These are phyloP conservation scores for Aureobasidium pullulans DNA, from an alignment of 2,329 filamentous ascomycete genomes.

Conservation along the genomic window DNA sequence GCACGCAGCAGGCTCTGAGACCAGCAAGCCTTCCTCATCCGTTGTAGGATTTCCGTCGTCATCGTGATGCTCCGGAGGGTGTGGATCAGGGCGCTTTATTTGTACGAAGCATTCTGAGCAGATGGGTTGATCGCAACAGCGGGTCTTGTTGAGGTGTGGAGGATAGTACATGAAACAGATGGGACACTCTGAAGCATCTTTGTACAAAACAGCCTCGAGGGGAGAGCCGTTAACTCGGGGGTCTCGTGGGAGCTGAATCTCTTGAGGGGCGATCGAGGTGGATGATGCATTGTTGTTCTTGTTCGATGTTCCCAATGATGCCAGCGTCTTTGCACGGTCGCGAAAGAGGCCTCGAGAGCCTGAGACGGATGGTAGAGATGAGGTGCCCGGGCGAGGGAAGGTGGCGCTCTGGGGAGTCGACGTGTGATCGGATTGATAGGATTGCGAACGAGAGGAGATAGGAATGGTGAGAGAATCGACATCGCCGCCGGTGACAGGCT, in stretches of 20 bases:
- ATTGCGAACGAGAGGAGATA: constrained; percentile 68
- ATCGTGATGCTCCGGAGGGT: constrained; percentile 70
- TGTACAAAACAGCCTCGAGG: constrained; percentile 88
- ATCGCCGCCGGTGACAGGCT: constrained; percentile 52
- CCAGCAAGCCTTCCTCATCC: constrained; percentile 56
- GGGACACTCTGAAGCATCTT: constrained; percentile 81
- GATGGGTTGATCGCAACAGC: constrained; percentile 92
- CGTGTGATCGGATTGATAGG: constrained; percentile 61
- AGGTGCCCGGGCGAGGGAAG: constrained; percentile 55
- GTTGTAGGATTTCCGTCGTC: constrained; percentile 29
- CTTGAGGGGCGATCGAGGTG: constrained; percentile 64
- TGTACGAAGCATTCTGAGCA: constrained; percentile 99
- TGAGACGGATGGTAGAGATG: constrained; percentile 41
- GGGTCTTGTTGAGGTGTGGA: constrained; percentile 84
- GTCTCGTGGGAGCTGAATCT: constrained; percentile 72
- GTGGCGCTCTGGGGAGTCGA: constrained; percentile 49
- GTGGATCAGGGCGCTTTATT: constrained; percentile 89
- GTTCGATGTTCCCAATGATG: constrained; percentile 66
- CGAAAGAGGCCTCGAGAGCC: constrained; percentile 56
- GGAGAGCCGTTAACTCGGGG: constrained; percentile 91
- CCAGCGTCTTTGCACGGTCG: constrained; percentile 80
- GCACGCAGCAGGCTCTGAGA: constrained; percentile 86
- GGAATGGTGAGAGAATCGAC: constrained; percentile 71
- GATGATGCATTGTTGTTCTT: constrained; percentile 62
- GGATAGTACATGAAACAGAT: constrained; percentile 97